A percentile compares a stretch with the other conserved stretches of the same genome.
phyloP scores from a whole-genome alignment of 352 stramenopile genomes.

The Saprolegnia diclina region DNA sequence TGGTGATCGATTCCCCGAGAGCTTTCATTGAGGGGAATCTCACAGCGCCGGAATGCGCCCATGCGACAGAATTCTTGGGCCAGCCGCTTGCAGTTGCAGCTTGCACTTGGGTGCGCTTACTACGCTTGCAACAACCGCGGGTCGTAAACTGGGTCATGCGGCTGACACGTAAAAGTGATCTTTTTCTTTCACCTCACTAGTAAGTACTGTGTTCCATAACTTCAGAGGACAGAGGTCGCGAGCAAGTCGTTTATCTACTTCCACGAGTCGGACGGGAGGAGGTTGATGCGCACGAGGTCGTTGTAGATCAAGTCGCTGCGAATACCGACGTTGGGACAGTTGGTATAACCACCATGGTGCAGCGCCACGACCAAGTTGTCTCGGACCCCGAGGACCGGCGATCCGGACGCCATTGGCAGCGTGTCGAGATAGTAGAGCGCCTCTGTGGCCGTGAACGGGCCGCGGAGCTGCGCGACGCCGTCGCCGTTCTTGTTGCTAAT shows the following conservation, averaged over 20 bases:
- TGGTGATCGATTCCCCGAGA: too few relatives aligned
- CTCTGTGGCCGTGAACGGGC: slow-evolving; percentile 31
- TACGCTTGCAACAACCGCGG: too few relatives aligned
- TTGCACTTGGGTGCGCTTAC: too few relatives aligned
- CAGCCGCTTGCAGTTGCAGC: too few relatives aligned
- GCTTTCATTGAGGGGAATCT: too few relatives aligned
- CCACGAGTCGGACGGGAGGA: slow-evolving; percentile 27
- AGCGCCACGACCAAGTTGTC: slow-evolving; percentile 61
- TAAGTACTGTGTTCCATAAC: too few relatives aligned
- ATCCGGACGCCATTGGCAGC: slow-evolving; percentile 49
- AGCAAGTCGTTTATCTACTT: slow-evolving; percentile 1
- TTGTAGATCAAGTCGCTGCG: slow-evolving; percentile 39
- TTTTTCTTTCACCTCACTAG: too few relatives aligned
- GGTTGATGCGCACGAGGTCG: slow-evolving; percentile 33
- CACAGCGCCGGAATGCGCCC: too few relatives aligned
- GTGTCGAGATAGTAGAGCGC: slow-evolving; percentile 56
- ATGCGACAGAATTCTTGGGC: too few relatives aligned
- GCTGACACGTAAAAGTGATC: too few relatives aligned
- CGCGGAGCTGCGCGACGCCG: slow-evolving; percentile 33
- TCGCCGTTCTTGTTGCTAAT: slow-evolving; percentile 42
- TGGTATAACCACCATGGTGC: slow-evolving; percentile 50
- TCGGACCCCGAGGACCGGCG: slow-evolving; percentile 41
- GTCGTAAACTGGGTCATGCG: too few relatives aligned
- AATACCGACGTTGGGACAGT: slow-evolving; percentile 53
- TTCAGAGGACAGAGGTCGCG: too few relatives aligned